These are phyloP conservation scores for Penicillium digitatum DNA, from an alignment of 2,329 filamentous ascomycete species.

Conservation along the genomic window DNA sequence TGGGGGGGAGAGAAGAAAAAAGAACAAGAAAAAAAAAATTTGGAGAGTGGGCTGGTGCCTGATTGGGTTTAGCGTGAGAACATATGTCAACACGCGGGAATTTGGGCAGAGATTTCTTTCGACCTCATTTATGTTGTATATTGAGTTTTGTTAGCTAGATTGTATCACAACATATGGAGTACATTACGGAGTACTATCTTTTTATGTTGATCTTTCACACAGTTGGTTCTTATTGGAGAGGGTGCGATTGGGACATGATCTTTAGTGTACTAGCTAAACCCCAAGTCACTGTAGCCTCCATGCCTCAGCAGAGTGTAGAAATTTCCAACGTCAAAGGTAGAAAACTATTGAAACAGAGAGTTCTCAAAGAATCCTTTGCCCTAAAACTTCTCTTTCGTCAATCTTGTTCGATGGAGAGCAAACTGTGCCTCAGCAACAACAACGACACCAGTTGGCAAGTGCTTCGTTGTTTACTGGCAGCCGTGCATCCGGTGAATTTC, in stretches of 20 bases:
- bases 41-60: constrained; percentile 16
- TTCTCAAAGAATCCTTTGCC: neutral
- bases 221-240: neutral
- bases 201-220: neutral
- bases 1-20: constrained; percentile 15
- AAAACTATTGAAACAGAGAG: neutral
- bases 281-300: too few species aligned
- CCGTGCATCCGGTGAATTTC: neutral
- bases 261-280: neutral
- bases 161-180: neutral
- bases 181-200: neutral
- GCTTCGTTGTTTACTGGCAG: neutral
- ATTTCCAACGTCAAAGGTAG: neutral
- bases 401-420: neutral
- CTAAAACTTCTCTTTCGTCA: neutral
- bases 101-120: constrained; percentile 3
- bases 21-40: constrained; percentile 21
- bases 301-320: neutral
- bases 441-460: neutral
- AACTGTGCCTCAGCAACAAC: neutral
- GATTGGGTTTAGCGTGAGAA: constrained; percentile 19
- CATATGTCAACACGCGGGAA: constrained; percentile 7
- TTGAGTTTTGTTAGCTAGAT: neutral
- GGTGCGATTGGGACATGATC: neutral
- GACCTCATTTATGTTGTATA: neutral